Percentiles rank a stretch among this genome's conserved stretches.
Conservation (phyloP, 192 early-diverging fungal genomes). For the Rhizoclosmatium globosum region DNA sequence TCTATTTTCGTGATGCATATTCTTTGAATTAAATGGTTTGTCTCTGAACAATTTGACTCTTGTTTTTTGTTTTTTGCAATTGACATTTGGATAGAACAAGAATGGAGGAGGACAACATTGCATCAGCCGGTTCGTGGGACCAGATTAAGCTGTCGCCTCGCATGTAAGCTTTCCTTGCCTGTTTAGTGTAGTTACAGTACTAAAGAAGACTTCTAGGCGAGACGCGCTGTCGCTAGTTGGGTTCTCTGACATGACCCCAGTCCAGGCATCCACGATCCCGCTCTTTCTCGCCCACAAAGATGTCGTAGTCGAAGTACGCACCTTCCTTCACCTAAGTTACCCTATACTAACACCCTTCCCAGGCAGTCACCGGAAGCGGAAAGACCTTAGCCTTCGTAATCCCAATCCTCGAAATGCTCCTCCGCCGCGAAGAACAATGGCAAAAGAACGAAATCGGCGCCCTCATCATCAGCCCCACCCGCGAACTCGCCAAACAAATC, state of each 20-base stretch:
- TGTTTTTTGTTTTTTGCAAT: constrained; percentile 15
- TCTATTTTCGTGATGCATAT: too few species aligned
- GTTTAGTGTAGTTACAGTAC: neutral
- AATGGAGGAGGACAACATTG: constrained; percentile 10
- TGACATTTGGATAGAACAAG: neutral
- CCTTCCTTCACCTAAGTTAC: neutral
- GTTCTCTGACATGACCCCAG: constrained; percentile 91
- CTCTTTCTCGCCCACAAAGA: constrained; percentile 92
- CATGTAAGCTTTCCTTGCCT: constrained; percentile 8
- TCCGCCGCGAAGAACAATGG: constrained; percentile 66
- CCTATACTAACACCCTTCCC: neutral
- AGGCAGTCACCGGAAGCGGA: constrained; percentile 46
- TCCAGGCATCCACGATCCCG: constrained; percentile 91
- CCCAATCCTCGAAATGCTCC: constrained; percentile 89
- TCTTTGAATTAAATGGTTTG: too few species aligned
- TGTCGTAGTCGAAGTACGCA: constrained; percentile 86
- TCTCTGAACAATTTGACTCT: neutral
- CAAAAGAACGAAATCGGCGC: constrained; percentile 83
- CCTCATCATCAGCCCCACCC: constrained; percentile 76
- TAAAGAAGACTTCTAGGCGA: constrained; percentile 6
- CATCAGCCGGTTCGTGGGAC: constrained; percentile 25
- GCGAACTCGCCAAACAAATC: constrained; percentile 80
- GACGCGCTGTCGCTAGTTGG: constrained; percentile 47
- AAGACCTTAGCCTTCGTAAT: constrained; percentile 91
- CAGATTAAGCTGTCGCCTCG: constrained; percentile 6